These are phyloP conservation scores for Entomortierella beljakovae DNA, from an alignment of 192 early-diverging fungal species.

Conservation along the genomic window DNA sequence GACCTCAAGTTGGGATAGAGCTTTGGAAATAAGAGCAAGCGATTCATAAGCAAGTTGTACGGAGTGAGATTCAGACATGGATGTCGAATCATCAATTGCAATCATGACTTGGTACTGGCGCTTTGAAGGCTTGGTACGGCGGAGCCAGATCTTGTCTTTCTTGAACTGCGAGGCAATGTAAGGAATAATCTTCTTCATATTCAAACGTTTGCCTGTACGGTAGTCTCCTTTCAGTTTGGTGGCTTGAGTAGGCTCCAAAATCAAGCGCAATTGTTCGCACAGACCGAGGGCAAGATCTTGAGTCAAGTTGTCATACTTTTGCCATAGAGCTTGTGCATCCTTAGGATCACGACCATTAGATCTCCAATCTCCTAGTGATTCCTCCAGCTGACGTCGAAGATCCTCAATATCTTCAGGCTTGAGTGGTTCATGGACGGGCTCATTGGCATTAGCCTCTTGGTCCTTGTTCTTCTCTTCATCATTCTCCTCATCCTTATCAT, in stretches of 20 bases:
- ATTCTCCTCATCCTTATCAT: constrained; percentile 45
- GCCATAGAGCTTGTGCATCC: constrained; percentile 85
- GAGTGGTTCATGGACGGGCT: constrained; percentile 57
- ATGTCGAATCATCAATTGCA: constrained; percentile 96
- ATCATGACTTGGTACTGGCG: constrained; percentile 99
- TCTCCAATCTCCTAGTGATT: constrained; percentile 80
- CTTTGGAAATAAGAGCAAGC: constrained; percentile 90
- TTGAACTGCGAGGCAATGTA: constrained; percentile 99
- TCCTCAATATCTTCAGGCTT: constrained; percentile 73
- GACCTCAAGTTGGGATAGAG: constrained; percentile 93
- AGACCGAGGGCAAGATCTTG: constrained; percentile 91
- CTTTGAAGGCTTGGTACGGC: constrained; percentile 96
- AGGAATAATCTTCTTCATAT: constrained; percentile 99
- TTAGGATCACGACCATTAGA: constrained; percentile 68
- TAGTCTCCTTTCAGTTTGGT: constrained; percentile 98
- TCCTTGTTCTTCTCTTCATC: constrained; percentile 40
- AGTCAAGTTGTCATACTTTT: constrained; percentile 88
- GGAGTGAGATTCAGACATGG: constrained; percentile 91
- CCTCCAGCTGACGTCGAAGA: constrained; percentile 85
- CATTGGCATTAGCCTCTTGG: constrained; percentile 38
- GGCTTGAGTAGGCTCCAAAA: constrained; percentile 96
- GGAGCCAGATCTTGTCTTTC: constrained; percentile 99
- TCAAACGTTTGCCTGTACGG: constrained; percentile 97
- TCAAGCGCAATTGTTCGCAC: constrained; percentile 95
- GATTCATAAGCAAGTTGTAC: constrained; percentile 97